Base-by-base conservation (phyloP, 2,329 filamentous ascomycete genomes). In the Pseudocercospora crystallina region DNA sequence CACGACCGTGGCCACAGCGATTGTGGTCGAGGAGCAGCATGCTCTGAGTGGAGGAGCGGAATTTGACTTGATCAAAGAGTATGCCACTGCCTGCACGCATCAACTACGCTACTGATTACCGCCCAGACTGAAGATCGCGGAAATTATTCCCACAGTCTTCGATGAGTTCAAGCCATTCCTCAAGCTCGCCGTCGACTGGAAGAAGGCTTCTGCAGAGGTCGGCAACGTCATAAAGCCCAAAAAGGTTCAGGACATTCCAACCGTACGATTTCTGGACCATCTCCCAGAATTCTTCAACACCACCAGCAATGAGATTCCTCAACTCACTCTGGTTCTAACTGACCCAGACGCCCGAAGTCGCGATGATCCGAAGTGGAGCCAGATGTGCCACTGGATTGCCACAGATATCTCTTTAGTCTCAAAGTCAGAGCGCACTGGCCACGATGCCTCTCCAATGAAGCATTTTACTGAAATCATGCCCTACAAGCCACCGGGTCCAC, bases 321-420 rank as follows among this genome's bases (percentile, higher is more conserved):
- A 71, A 34, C 76, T 80, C 51, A 38, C 35, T n/a, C 26, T 40
- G 12, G 7, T 32, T 9, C 68, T 83, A 3, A 82, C 80, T 1
- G 80, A 83, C 60, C 80, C 80, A 0, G 80, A 83, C 64, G 80
- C 80, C n/a, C 79, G 77, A 2, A 77, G 73, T 8, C 73, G 75
- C 37, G 66, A 76, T 1, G 64, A 82, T 53, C 79, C 80, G 1
- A 70, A 78, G 47, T 81, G 78, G 78, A 73, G 71, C 14, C 76
- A 83, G 54, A 76, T 83, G 67, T 82, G 79, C 60, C 80, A 83
- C 62, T 82, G 79, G 79, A 71, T 77, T 43, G 67, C 67, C 1
- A 65, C 72, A 8, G 68, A 70, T 20, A 59, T 74, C 5, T 59
- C 64, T 1, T 45, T 73, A 2, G 54, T 58, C 2, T 42, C 49